Conservation (phyloP, 495 filamentous ascomycete genomes). For the Aspergillus sparsus region DNA sequence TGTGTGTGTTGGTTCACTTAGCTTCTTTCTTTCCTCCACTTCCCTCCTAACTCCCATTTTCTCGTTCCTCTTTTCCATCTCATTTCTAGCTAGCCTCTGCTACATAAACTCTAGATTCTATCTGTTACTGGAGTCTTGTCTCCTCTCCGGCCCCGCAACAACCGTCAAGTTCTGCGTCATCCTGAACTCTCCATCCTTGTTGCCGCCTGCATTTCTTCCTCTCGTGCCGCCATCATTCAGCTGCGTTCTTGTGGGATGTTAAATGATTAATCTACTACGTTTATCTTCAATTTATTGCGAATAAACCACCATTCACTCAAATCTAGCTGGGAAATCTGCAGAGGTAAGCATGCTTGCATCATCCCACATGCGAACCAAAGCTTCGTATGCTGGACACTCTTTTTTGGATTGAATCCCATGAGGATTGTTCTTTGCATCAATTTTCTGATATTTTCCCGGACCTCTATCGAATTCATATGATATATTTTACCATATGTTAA, state of each 20-base stretch:
- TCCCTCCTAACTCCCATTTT: background rate
- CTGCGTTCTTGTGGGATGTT: background rate
- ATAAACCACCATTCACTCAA: background rate
- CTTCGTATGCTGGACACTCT: constrained; percentile 3
- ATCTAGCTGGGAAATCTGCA: background rate
- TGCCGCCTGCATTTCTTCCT: background rate
- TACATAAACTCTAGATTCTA: background rate
- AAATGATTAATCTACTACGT: background rate
- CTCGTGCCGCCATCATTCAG: background rate
- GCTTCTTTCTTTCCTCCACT: constrained; percentile 5
- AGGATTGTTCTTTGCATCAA: background rate
- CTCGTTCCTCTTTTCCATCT: background rate
- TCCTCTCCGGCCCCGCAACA: background rate
- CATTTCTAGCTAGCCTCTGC: background rate
- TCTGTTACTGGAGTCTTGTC: background rate
- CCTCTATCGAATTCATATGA: background rate
- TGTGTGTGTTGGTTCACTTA: constrained; percentile 15
- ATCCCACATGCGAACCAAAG: constrained; percentile 8
- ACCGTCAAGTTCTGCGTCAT: background rate
- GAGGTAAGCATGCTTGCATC: constrained; percentile 11
- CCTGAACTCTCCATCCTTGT: background rate
- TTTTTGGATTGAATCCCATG: background rate
- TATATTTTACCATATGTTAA: background rate
- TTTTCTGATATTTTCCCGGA: background rate
- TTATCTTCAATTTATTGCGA: background rate